Evolutionary conservation across 306 rosid genomes (phyloP), one percentile per base, ranked within the genome.

Genomic region (Cajanus cajan): DNA sequence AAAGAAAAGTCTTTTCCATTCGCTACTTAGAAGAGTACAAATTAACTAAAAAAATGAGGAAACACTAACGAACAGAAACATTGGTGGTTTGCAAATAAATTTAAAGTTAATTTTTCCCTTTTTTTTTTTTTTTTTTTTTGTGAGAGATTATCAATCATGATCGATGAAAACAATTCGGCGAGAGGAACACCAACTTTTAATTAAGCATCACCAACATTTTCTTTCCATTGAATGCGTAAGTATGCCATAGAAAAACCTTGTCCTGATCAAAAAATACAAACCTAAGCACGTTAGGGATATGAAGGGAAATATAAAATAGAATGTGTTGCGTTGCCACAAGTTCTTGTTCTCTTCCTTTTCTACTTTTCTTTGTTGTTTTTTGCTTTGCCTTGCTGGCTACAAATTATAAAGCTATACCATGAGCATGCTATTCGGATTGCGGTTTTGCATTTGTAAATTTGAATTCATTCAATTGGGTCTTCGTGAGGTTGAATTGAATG

Each of bases 281-380:
- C 73, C 16, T 73, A 73, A 73, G 43, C 77, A 83, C 63, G 48
- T 72, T 62, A 15, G 44, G 24, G 24, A 68, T 5, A 50, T 44
- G 19, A 18, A 47, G 12, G 43, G 31, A 0, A 19, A 51, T 19
- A 58, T 47, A 67, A 62, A 67, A 40, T 39, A 40, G 4, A 16
- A 6, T 54, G 19, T 22, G 72, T 22, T 45, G 24, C 57, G 58
- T 18, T 80, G 39, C 55, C 65, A 52, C 58, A 64, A 76, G 47
- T 34, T 62, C 45, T 70, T 69, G 72, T 71, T 72, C 64, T 8
- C 54, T 47, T 59, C 47, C 8, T 19, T 43, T 69, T 47, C 39
- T 76, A 8, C 22, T 39, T 73, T 25, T 48, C 7, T 80, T 62
- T 80, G 39, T 72, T 52, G 40, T 43, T 28, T 55, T 67, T 31